Conservation (phyloP, 2,329 filamentous ascomycete species). For the Aspergillus clavatus region DNA sequence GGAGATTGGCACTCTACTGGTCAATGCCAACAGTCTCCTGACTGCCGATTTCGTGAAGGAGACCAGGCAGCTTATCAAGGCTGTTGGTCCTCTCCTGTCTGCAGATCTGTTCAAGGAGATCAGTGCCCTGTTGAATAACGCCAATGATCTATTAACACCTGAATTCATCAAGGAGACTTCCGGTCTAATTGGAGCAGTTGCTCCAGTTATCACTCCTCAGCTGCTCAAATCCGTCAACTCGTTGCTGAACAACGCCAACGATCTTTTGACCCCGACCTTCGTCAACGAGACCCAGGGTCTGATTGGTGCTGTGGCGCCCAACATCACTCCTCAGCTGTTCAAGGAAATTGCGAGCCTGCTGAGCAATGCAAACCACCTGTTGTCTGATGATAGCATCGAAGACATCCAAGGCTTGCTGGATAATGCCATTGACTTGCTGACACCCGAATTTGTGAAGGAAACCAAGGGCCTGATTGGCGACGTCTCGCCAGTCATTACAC, state of each 20-base stretch:
- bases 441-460: constrained; percentile 22
- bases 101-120: constrained; percentile 21
- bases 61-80: constrained; percentile 19
- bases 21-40: constrained; percentile 27
- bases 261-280: constrained; percentile 30
- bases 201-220: constrained; percentile 15
- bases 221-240: constrained; percentile 17
- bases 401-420: constrained; percentile 12
- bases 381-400: constrained; percentile 20
- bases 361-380: constrained; percentile 13
- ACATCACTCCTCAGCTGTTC: constrained; percentile 8
- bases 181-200: constrained; percentile 14
- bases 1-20: constrained; percentile 20
- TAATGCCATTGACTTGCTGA: constrained; percentile 22
- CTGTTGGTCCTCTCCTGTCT: constrained; percentile 19
- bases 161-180: constrained; percentile 20
- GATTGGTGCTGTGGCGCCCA: constrained; percentile 13
- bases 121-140: constrained; percentile 17
- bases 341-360: constrained; percentile 7
- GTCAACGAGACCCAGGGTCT: constrained; percentile 24
- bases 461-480: constrained; percentile 12
- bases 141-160: constrained; percentile 20
- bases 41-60: constrained; percentile 26
- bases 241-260: constrained; percentile 24
- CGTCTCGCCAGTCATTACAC: constrained; percentile 7